These are phyloP conservation scores for Crithidia thermophila DNA, from an alignment of 208 protist genomes.

Conservation along the genomic window DNA sequence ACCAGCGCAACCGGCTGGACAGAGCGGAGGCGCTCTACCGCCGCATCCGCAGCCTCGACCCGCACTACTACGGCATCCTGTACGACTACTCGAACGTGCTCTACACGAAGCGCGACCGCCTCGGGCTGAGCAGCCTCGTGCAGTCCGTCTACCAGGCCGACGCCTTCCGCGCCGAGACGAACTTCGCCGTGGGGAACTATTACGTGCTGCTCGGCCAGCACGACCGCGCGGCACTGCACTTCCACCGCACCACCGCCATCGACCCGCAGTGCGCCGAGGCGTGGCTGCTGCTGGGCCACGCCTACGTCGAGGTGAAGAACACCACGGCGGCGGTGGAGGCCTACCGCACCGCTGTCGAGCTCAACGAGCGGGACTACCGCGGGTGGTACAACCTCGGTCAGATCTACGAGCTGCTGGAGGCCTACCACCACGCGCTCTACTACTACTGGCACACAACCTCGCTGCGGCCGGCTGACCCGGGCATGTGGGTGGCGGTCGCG, in stretches of 20 bases:
- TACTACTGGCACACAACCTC: constrained; percentile 96
- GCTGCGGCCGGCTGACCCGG: constrained; percentile 93
- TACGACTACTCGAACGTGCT: constrained; percentile 98
- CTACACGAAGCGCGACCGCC: constrained; percentile 93
- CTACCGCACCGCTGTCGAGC: constrained; percentile 94
- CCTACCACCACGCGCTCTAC: constrained; percentile 95
- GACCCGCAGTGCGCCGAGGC: constrained; percentile 90
- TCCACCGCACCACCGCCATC: constrained; percentile 91
- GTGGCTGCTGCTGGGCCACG: constrained; percentile 98
- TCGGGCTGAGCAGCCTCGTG: constrained; percentile 90
- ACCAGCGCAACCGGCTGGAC: constrained; percentile 87
- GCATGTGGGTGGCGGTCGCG: constrained; percentile 93
- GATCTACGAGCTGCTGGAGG: constrained; percentile 96
- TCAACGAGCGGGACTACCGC: constrained; percentile 94
- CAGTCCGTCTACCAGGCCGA: constrained; percentile 93
- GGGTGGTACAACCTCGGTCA: constrained; percentile 98
- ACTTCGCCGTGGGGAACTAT: constrained; percentile 98
- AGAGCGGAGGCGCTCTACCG: constrained; percentile 88
- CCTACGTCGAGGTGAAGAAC: constrained; percentile 97
- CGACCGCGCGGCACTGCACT: constrained; percentile 96
- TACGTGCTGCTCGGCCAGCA: constrained; percentile 95
- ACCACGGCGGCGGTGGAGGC: constrained; percentile 94
- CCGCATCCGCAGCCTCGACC: constrained; percentile 77
- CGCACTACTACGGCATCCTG: constrained; percentile 92
- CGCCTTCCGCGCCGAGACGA: constrained; percentile 96